Base-by-base conservation (phyloP, 305 asterid species). In the Rubia peregrina region DNA sequence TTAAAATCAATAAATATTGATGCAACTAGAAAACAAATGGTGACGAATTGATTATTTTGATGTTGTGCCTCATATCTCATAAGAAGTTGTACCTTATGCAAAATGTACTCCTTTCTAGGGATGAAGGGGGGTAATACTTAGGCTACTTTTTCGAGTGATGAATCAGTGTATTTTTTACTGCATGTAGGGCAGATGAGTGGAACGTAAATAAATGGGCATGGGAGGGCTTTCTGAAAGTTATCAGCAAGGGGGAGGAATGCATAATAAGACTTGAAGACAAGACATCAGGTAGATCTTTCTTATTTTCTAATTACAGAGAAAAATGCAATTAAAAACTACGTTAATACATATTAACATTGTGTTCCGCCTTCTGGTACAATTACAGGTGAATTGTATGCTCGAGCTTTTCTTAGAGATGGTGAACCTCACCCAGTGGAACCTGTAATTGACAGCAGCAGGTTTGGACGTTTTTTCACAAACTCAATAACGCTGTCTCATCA, bases 361-460 rank as follows among this genome's bases (percentile, higher is more conserved):
- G 51, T 69, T 38, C 61, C 19, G 19, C 67, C 71, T 59, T 26
- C 46, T 33, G 71, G 65, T 40, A 72, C 36, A 33, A 74, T 77
- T 60, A 77, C 71, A 93, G 98, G 98, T 74, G 98, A 94, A 78
- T 76, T 94, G 69, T 94, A 94, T 87, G 98, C 98, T 60, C 96
- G 94, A 74, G 95, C 98, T 43, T 94, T 91, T 88, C 75, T 94
- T 74, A 85, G 96, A 82, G 98, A 89, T 6, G 97, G 98, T 71
- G 98, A 94, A 75, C 97, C 89, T 44, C 97, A 94, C 78, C 98
- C 98, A 12, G 93, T 91, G 83, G 98, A 94, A 85, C 71, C 97
- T 78, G 98, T 94, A 75, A 88, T 91, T 76, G 98, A 94, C 79
- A 94, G 98, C 80, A 94, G 98, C 97, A 93, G 98, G 98, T 91